Percentiles rank a stretch among this genome's conserved stretches.
phyloP scores from a whole-genome alignment of 2,329 filamentous ascomycete species.

The Aspergillus sp. region DNA sequence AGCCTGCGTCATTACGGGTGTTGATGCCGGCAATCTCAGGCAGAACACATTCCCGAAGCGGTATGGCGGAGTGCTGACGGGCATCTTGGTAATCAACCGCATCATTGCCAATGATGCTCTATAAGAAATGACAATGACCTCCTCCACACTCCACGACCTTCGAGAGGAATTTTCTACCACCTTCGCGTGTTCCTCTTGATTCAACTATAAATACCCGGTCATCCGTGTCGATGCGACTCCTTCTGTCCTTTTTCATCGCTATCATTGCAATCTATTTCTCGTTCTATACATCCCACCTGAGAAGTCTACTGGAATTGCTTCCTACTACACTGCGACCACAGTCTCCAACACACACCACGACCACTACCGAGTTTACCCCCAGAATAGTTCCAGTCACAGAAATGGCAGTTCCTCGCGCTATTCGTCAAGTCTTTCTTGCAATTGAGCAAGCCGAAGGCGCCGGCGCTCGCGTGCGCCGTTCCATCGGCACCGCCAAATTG shows the following conservation, averaged over 20 bases:
- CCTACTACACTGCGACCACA: conserved; percentile 5
- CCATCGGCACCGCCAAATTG: conserved; percentile 78
- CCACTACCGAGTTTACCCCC: conserved; percentile 6
- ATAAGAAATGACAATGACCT: conserved; percentile 24
- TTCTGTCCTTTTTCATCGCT: conserved; percentile 37
- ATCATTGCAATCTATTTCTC: conserved; percentile 30
- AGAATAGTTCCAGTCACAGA: conserved; percentile 39
- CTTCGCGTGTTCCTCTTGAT: conserved; percentile 11
- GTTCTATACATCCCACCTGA: conserved; percentile 14
- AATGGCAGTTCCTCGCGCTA: conserved; percentile 69
- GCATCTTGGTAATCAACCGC: conserved; percentile 21
- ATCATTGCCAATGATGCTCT: conserved; percentile 9
- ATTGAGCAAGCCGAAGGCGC: conserved; percentile 83
- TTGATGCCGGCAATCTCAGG: neutral
- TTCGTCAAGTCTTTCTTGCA: conserved; percentile 80
- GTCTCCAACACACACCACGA: conserved; percentile 8
- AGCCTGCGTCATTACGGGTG: neutral
- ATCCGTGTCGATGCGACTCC: conserved; percentile 30
- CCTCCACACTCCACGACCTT: too few relatives aligned
- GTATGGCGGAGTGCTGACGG: conserved; percentile 22
- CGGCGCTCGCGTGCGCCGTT: conserved; percentile 81
- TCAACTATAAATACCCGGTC: conserved; percentile 29
- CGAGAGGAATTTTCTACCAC: conserved; percentile 19
- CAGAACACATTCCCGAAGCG: neutral
- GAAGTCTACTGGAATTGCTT: conserved; percentile 15